Percentiles rank a stretch among this genome's conserved stretches.
These are phyloP conservation scores for Penicillium bovifimosum DNA, from an alignment of 495 filamentous ascomycete species.

Conservation along the genomic window DNA sequence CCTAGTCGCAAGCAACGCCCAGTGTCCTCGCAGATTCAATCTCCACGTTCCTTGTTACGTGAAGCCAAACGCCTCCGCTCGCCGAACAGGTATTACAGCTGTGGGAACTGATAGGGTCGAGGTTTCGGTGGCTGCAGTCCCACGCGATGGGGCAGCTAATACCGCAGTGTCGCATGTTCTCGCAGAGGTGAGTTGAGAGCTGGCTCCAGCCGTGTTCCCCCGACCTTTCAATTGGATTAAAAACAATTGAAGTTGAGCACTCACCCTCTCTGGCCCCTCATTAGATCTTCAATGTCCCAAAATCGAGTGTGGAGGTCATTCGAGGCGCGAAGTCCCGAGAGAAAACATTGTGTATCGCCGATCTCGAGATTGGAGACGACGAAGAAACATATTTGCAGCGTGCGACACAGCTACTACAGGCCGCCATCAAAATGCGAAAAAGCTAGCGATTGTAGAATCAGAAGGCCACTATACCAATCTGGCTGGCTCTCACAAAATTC, in stretches of 20 bases:
- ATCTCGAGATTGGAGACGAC: constrained; percentile 21
- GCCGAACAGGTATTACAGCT: constrained; percentile 51
- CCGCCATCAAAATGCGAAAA: constrained; percentile 2
- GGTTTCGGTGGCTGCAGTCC: constrained; percentile 56
- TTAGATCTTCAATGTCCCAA: constrained; percentile 53
- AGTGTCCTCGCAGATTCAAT: constrained; percentile 14
- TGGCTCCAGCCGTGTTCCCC: not conserved
- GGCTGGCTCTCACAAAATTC: not conserved
- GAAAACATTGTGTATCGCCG: constrained; percentile 49
- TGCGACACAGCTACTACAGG: constrained; percentile 11
- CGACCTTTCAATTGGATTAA: not conserved
- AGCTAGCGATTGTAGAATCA: not conserved
- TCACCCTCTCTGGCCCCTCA: not conserved
- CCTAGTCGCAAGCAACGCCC: constrained; percentile 14
- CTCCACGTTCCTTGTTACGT: constrained; percentile 54
- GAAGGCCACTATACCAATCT: not conserved
- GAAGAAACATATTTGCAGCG: constrained; percentile 28
- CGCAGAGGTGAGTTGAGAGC: constrained; percentile 47
- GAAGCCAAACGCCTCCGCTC: constrained; percentile 58
- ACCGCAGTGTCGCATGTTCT: constrained; percentile 58
- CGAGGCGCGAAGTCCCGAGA: constrained; percentile 57
- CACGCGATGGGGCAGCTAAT: constrained; percentile 63
- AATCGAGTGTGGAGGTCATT: constrained; percentile 57
- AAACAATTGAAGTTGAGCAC: no score
- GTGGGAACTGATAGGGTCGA: constrained; percentile 52